phyloP scores from a whole-genome alignment of 257 asterid species.

The Lycium barbarum region DNA sequence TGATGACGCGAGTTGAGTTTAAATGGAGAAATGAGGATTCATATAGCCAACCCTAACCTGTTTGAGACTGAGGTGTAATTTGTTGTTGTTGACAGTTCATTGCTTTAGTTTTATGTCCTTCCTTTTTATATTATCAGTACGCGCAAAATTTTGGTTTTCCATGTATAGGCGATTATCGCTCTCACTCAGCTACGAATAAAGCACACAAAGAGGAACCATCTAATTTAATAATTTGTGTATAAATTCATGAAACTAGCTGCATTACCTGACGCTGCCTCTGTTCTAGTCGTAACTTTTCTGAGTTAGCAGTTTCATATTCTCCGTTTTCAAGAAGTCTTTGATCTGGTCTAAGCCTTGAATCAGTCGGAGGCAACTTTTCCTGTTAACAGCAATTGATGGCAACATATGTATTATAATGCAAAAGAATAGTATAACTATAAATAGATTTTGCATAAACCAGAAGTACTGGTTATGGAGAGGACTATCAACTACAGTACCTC shows the following conservation, averaged over 20 bases:
- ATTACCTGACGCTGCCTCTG: constrained; percentile 40
- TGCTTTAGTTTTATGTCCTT: no score
- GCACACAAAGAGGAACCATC: not conserved
- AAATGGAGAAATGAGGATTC: no score
- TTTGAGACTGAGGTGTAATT: no score
- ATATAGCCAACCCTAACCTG: no score
- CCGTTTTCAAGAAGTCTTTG: constrained; percentile 42
- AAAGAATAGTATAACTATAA: not conserved
- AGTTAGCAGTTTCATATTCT: constrained; percentile 36
- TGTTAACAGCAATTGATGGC: not conserved
- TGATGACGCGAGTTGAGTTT: no score
- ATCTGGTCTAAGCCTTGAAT: constrained; percentile 45
- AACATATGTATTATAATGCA: not conserved
- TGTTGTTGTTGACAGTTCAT: no score
- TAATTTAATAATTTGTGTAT: not conserved
- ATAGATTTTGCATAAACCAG: not conserved
- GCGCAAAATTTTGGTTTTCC: not conserved
- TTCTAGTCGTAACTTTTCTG: constrained; percentile 39
- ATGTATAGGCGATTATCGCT: no score
- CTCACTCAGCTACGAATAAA: not conserved
- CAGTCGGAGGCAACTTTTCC: constrained; percentile 44
- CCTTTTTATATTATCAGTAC: not conserved
- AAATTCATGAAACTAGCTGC: not conserved
- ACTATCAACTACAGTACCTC: constrained; percentile 23
- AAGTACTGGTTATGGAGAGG: not conserved